phyloP scores from a whole-genome alignment of 306 rosid species.

The Fagus sylvatica region DNA sequence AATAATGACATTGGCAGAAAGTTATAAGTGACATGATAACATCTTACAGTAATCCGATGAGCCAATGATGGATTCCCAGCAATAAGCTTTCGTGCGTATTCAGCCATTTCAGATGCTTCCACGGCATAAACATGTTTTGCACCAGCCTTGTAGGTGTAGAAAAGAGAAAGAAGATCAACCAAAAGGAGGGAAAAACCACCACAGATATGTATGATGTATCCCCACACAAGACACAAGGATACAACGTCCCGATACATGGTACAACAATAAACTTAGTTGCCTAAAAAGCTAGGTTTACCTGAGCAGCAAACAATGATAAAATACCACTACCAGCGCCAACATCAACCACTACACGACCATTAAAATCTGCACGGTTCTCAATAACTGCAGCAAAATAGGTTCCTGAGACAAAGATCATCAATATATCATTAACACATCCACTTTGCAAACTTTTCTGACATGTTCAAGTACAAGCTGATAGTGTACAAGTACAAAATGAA shows the following conservation, averaged over 20 bases:
- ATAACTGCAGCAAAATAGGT: constrained; percentile 89
- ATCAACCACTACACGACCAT: constrained; percentile 88
- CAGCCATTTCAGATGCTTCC: constrained; percentile 99
- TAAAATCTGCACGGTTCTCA: constrained; percentile 84
- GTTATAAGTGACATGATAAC: neutral
- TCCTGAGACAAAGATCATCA: constrained; percentile 46
- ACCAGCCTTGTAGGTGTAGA: constrained; percentile 66
- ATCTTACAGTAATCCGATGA: constrained; percentile 84
- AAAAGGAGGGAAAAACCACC: neutral
- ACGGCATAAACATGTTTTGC: constrained; percentile 99
- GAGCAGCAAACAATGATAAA: constrained; percentile 96
- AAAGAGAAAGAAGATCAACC: neutral
- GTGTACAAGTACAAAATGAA: neutral
- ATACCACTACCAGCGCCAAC: constrained; percentile 99
- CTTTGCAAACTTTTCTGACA: neutral
- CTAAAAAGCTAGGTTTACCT: constrained; percentile 50
- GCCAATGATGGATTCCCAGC: constrained; percentile 79
- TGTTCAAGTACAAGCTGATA: constrained; percentile 13
- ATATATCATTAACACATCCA: constrained; percentile 1
- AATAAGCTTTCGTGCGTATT: constrained; percentile 80
- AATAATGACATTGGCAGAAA: neutral
- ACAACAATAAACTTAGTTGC: constrained; percentile 10
- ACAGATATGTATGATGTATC: neutral
- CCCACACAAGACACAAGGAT: constrained; percentile 3
- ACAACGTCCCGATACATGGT: neutral